Evolutionary conservation across 192 early-diverging fungal genomes (phyloP), one percentile per base, ranked within the genome.

Genomic region (Lobulomyces angularis): DNA sequence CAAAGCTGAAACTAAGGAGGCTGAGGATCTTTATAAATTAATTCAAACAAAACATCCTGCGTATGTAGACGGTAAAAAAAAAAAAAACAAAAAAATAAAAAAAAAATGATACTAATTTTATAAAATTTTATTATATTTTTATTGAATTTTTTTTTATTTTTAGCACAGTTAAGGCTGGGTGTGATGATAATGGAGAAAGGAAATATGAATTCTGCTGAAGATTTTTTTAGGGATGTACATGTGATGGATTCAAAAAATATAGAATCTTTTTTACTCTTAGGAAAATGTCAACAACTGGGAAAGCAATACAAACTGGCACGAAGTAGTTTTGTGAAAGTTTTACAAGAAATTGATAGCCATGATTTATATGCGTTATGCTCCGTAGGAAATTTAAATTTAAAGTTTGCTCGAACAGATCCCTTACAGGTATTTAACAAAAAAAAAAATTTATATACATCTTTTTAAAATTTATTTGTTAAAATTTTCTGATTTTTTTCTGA

Each of bases 381-480:
- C 8, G 67, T 87, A 3, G 90, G 88, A 26, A 87, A 94, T 56
- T 75, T 80, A 31, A 74, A 86, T 45, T 58, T 87, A 37, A 59
- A 61, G 3, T 68, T 80, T 3, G 83, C 80, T 1, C 56, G 73
- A 23, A 61, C 44, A 23, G 56, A 55, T 26, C 53, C 45, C 16
- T 55, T 55, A 26, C 39, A 42, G 25, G 45, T 44, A 19, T n/a
- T n/a, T n/a, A n/a, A n/a, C n/a, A n/a, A n/a, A n/a, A n/a, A n/a
- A n/a, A n/a, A n/a, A n/a, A n/a, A n/a, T n/a, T n/a, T n/a, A n/a
- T n/a, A n/a, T n/a, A n/a, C n/a, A n/a, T n/a, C n/a, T n/a, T n/a
- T n/a, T n/a, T n/a, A n/a, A n/a, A n/a, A n/a, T 30, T 38, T 29
- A 19, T 20, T 9, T 51, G 40, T 51, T 46, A 32, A 35, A 30